Evolutionary conservation across 805 yeast genomes (phyloP), one percentile per base, ranked within the genome.

Genomic region (Suhomyces prunicola): DNA sequence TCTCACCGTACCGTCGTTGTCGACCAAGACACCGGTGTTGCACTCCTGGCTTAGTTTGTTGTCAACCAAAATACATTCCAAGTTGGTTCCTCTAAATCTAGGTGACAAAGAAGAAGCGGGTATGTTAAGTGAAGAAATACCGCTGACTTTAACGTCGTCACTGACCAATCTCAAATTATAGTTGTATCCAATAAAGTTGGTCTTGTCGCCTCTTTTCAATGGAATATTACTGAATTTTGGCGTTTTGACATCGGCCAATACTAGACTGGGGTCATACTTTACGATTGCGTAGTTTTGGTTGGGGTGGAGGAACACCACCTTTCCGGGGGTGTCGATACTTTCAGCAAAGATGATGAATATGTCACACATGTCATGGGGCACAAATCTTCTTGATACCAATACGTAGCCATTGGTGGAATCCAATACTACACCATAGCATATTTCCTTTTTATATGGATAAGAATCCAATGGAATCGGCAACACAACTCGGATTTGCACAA

Each of bases 231-330:
- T 73, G 57, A 90, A 80, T 51, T 75, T 74, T 4, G 96, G 94
- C 1, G 96, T 80, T 45, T 74, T 70, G 7, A 90, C 82, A 42
- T 87, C 87, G 2, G 96, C 92, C 22, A 79, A 66, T 13, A 92
- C 86, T 48, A 90, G 71, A 4, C 74, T 62, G 7, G 97, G 90
- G 65, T 92, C 96, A 67, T 90, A 92, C 66, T 88, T 82, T 24
- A 92, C 76, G 52, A 91, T 82, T 1, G 96, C 91, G 68, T 87
- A 91, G 60, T 91, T 91, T 60, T 87, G 89, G 36, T 89, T 83
- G 33, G 97, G 97, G 65, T 91, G 97, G 62, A 90, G 72, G 60
- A 90, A 92, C 22, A 84, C 84, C 24, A 91, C 94, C 57, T 83
- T 77, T 1, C 87, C 97, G 0, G 96, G 90, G 12, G 91, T 79